Conservation (phyloP, 176 grass and related monocot species). For the Juncus inflexus region DNA sequence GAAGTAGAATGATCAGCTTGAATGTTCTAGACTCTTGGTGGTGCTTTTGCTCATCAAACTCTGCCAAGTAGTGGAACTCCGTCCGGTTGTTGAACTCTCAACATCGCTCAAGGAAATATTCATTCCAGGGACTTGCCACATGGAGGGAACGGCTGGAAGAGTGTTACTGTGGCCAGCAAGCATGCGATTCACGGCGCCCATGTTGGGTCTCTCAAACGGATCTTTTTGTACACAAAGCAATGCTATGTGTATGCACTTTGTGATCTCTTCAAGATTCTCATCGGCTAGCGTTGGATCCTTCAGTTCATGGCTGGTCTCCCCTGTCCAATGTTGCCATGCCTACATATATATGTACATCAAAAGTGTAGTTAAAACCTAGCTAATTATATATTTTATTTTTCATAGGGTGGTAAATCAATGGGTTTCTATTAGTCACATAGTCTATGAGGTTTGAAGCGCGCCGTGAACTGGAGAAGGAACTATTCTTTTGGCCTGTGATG, state of each 20-base stretch:
- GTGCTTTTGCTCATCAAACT: not conserved
- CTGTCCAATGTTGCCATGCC: slow-evolving; percentile 19
- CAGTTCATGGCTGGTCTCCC: not conserved
- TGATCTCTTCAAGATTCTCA: slow-evolving; percentile 15
- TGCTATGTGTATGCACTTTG: slow-evolving; percentile 7
- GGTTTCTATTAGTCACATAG: slow-evolving; percentile 9
- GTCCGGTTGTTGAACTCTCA: not conserved
- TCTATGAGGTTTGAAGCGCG: not conserved
- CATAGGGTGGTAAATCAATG: too few species aligned
- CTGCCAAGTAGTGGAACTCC: not conserved
- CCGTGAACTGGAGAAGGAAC: not conserved
- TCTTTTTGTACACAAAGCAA: not conserved
- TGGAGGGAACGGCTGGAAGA: not conserved
- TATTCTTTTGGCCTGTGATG: slow-evolving; percentile 10
- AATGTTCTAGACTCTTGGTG: not conserved
- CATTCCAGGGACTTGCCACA: not conserved
- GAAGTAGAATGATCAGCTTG: too few species aligned
- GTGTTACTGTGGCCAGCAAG: not conserved
- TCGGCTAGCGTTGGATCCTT: slow-evolving; percentile 13
- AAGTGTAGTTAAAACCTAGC: too few species aligned
- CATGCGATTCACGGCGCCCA: slow-evolving; percentile 20
- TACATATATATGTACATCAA: not conserved
- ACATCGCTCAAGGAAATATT: not conserved
- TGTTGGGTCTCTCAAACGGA: slow-evolving; percentile 4
- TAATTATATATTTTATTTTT: too few species aligned